A percentile compares a stretch with the other conserved stretches of the same genome.
These are phyloP conservation scores for Coffea canephora DNA, from an alignment of 257 asterid species.

Conservation along the genomic window DNA sequence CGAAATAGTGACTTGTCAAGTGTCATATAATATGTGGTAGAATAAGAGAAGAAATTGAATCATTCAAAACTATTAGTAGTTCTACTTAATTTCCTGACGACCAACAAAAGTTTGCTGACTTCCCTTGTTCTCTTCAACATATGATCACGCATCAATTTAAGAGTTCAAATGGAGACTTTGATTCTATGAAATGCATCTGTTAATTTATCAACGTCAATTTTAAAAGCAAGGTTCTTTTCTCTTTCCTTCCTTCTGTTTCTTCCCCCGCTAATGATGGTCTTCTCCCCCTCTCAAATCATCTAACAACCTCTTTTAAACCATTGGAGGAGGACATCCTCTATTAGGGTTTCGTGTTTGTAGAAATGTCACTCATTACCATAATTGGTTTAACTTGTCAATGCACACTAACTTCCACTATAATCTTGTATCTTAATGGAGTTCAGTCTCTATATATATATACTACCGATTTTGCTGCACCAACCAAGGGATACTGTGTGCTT, in stretches of 20 bases:
- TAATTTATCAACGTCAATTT: background rate
- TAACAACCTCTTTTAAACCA: constrained; percentile 7
- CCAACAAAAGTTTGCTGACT: constrained; percentile 6
- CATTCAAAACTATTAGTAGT: constrained; percentile 7
- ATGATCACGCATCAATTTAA: too few relatives aligned
- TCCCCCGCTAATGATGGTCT: too few relatives aligned
- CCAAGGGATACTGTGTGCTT: background rate
- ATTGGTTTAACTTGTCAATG: background rate
- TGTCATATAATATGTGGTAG: background rate
- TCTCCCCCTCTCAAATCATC: background rate
- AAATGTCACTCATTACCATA: background rate
- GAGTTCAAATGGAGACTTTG: background rate
- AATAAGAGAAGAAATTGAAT: constrained; percentile 10
- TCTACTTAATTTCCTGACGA: background rate
- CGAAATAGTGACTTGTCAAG: background rate
- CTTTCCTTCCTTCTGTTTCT: background rate
- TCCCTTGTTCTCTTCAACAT: background rate
- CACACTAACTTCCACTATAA: background rate
- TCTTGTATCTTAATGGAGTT: background rate
- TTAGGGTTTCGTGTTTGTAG: background rate
- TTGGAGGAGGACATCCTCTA: background rate
- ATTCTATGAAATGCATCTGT: background rate
- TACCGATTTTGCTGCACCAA: background rate
- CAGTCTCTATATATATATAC: background rate
- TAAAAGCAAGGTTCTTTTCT: background rate